phyloP scores from a whole-genome alignment of 1,139 yeast genomes.

The Sugiyamaella novakii region DNA sequence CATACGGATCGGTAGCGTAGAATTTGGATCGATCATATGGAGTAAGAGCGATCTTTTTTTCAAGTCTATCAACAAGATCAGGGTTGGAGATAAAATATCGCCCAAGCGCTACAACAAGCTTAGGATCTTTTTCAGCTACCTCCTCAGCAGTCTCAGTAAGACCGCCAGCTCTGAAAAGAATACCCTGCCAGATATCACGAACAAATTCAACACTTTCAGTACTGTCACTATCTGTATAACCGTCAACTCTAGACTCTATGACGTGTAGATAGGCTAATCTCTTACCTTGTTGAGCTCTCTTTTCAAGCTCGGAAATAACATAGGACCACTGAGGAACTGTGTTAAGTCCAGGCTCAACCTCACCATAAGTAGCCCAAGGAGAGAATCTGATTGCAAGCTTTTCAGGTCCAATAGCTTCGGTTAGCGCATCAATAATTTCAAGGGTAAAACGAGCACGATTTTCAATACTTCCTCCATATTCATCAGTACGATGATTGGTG shows the following conservation, averaged over 20 bases:
- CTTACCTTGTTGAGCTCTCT: slow-evolving; percentile 41
- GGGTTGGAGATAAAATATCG: slow-evolving; percentile 57
- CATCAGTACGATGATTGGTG: slow-evolving; percentile 62
- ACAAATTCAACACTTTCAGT: slow-evolving; percentile 13
- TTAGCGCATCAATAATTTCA: slow-evolving; percentile 57
- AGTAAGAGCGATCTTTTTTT: slow-evolving; percentile 45
- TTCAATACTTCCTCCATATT: slow-evolving; percentile 69
- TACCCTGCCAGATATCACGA: slow-evolving; percentile 50
- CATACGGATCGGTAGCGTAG: slow-evolving; percentile 41
- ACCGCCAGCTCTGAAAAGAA: slow-evolving; percentile 52
- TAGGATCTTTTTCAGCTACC: slow-evolving; percentile 36
- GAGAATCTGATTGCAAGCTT: slow-evolving; percentile 61
- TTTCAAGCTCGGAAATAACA: slow-evolving; percentile 38
- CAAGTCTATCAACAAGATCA: slow-evolving; percentile 51
- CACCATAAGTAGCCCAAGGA: slow-evolving; percentile 50
- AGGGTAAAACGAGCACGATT: slow-evolving; percentile 61
- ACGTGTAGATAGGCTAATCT: slow-evolving; percentile 55
- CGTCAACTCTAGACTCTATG: slow-evolving; percentile 50
- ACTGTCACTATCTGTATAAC: slow-evolving; percentile 20
- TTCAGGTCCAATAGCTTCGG: slow-evolving; percentile 51
- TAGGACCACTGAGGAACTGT: slow-evolving; percentile 39
- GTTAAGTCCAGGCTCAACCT: slow-evolving; percentile 39
- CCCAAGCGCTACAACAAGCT: slow-evolving; percentile 49
- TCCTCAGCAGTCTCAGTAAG: slow-evolving; percentile 24
- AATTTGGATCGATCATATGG: slow-evolving; percentile 45